A percentile compares a stretch with the other conserved stretches of the same genome.
phyloP scores from a whole-genome alignment of 345 rosid species.

The Sapria himalayana region DNA sequence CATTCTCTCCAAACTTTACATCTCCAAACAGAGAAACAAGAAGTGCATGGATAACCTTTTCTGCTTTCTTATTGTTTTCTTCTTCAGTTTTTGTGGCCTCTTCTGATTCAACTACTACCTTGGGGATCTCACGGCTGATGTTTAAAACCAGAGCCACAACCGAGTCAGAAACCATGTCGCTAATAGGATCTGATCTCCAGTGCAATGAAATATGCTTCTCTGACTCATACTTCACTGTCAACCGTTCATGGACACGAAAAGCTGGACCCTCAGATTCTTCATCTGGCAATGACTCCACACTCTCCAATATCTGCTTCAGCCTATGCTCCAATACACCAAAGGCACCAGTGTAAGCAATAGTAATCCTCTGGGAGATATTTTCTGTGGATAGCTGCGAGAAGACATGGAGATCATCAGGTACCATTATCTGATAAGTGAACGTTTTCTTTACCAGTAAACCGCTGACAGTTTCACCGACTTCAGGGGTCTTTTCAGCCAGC shows the following conservation, averaged over 20 bases:
- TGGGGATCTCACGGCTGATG: conserved; percentile 58
- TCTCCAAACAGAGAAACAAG: conserved; percentile 83
- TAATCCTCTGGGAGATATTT: conserved; percentile 58
- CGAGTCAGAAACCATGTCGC: conserved; percentile 93
- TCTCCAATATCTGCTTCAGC: conserved; percentile 69
- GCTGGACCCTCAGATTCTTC: conserved; percentile 53
- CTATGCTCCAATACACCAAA: conserved; percentile 65
- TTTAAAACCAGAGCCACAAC: conserved; percentile 65
- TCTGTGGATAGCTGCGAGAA: conserved; percentile 90
- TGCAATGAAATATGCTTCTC: conserved; percentile 70
- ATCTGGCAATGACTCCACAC: conserved; percentile 50
- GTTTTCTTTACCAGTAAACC: conserved; percentile 83
- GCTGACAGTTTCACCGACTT: conserved; percentile 53
- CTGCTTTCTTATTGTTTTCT: conserved; percentile 50
- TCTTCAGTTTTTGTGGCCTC: conserved; percentile 37
- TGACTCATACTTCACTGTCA: conserved; percentile 62
- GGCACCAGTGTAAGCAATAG: conserved; percentile 58
- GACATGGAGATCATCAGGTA: conserved; percentile 82
- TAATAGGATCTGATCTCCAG: conserved; percentile 71
- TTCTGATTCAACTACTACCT: conserved; percentile 37
- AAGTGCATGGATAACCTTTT: conserved; percentile 58
- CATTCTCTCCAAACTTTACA: conserved; percentile 61
- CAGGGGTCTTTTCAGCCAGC: conserved; percentile 69
- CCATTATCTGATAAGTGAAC: conserved; percentile 91
- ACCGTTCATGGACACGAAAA: conserved; percentile 45